Conservation (phyloP, 2,329 filamentous ascomycete species). For the Dactylellina cionopaga region DNA sequence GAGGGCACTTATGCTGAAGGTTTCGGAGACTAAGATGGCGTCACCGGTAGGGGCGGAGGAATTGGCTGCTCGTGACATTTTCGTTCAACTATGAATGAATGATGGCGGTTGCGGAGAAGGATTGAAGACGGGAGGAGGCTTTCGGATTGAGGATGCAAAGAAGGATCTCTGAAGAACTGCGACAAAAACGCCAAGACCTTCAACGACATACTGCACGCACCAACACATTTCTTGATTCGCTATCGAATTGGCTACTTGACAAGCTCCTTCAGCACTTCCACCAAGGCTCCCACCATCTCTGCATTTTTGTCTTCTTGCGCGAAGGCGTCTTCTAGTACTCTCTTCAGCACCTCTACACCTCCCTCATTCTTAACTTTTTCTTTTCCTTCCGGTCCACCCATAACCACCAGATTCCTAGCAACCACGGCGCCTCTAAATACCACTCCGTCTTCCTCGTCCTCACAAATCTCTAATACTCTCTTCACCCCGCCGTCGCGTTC, state of each 20-base stretch:
- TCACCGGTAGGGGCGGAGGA: conserved; percentile 67
- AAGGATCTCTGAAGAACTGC: neutral
- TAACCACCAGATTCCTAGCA: conserved; percentile 77
- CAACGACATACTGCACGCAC: conserved; percentile 32
- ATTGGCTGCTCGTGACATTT: conserved; percentile 30
- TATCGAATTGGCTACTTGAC: too few relatives aligned
- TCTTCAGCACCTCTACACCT: conserved; percentile 61
- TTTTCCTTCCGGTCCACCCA: conserved; percentile 70
- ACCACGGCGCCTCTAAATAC: conserved; percentile 77
- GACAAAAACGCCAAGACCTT: conserved; percentile 8
- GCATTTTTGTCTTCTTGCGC: conserved; percentile 9
- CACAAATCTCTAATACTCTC: conserved; percentile 82
- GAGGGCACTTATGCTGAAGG: conserved; percentile 81
- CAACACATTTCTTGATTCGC: conserved; percentile 21
- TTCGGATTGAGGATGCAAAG: conserved; percentile 4
- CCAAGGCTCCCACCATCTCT: conserved; percentile 25
- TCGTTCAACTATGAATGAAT: neutral
- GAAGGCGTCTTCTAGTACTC: conserved; percentile 18
- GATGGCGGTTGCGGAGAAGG: neutral
- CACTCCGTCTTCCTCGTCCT: conserved; percentile 67
- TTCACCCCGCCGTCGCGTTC: conserved; percentile 76
- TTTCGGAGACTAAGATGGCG: conserved; percentile 91
- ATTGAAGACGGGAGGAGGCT: neutral
- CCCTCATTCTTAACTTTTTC: conserved; percentile 71
- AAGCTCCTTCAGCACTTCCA: conserved; percentile 36